Evolutionary conservation across 192 early-diverging fungal genomes (phyloP).

Genomic region (Entomortierella beljakovae): DNA sequence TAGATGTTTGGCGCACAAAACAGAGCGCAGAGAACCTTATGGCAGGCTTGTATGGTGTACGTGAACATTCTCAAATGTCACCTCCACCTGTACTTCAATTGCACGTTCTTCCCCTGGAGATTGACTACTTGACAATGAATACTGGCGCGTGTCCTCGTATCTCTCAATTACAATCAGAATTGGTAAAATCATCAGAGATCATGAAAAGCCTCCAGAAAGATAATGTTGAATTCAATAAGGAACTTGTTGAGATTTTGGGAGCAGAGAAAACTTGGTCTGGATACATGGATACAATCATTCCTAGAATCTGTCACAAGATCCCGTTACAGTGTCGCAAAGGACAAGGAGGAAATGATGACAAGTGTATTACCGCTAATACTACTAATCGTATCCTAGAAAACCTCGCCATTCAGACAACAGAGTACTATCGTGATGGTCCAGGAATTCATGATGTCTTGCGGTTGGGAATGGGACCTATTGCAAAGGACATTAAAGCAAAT

Average conservation of each 20-base stretch:
- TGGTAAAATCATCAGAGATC: constrained; percentile 25
- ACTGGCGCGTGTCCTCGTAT: constrained; percentile 35
- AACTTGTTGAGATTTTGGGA: constrained; percentile 24
- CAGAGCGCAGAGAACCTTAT: constrained; percentile 51
- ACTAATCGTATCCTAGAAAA: constrained; percentile 20
- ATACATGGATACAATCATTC: constrained; percentile 45
- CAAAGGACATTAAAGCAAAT: constrained; percentile 38
- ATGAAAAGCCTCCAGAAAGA: constrained; percentile 21
- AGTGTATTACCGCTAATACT: constrained; percentile 15
- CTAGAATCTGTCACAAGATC: constrained; percentile 31
- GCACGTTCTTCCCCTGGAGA: constrained; percentile 34
- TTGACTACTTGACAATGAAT: constrained; percentile 46
- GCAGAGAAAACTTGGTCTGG: constrained; percentile 28
- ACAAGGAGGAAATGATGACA: background rate
- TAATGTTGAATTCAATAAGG: constrained; percentile 16
- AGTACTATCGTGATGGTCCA: constrained; percentile 21
- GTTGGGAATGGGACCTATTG: constrained; percentile 39
- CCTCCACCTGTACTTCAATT: constrained; percentile 32
- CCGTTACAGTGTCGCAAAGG: constrained; percentile 26
- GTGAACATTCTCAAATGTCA: background rate
- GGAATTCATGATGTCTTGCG: constrained; percentile 28
- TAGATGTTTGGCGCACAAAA: constrained; percentile 49
- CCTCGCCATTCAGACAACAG: constrained; percentile 20
- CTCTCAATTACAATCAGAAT: constrained; percentile 1
- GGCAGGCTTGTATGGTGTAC: constrained; percentile 43